Evolutionary conservation across 305 asterid genomes (phyloP).

Genomic region (Fraxinus greggii): DNA sequence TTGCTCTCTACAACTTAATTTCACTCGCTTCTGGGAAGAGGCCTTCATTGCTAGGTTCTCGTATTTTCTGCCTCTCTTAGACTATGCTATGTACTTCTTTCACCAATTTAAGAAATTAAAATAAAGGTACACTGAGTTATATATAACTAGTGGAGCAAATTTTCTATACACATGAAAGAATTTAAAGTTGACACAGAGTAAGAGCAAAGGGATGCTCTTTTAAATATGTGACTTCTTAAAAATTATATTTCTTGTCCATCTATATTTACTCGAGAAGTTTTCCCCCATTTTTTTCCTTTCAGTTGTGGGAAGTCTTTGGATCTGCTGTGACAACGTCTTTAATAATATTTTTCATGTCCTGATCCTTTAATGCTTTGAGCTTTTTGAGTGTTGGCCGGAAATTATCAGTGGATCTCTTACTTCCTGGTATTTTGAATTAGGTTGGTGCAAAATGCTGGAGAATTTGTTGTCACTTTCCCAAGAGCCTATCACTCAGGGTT

Average conservation of each 20-base stretch:
- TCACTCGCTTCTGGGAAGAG: constrained; percentile 5
- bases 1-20: constrained; percentile 17
- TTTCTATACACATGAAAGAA: not conserved
- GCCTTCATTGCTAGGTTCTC: constrained; percentile 1
- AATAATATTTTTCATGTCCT: not conserved
- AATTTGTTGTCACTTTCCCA: constrained; percentile 97
- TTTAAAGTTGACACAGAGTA: not conserved
- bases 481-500: constrained; percentile 99
- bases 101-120: not conserved
- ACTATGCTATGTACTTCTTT: not conserved
- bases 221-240: not conserved
- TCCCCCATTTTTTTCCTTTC: not conserved
- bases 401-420: constrained; percentile 21
- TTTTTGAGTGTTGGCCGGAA: constrained; percentile 16
- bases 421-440: constrained; percentile 40
- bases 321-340: not conserved
- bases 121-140: not conserved
- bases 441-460: constrained; percentile 99
- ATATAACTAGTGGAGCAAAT: not conserved
- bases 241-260: constrained; percentile 6
- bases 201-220: not conserved
- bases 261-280: not conserved
- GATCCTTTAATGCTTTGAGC: constrained; percentile 5
- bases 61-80: not conserved
- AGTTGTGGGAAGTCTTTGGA: not conserved